These are phyloP conservation scores for Skeletonema tropicum DNA, from an alignment of 108 stramenopile genomes.

Conservation along the genomic window DNA sequence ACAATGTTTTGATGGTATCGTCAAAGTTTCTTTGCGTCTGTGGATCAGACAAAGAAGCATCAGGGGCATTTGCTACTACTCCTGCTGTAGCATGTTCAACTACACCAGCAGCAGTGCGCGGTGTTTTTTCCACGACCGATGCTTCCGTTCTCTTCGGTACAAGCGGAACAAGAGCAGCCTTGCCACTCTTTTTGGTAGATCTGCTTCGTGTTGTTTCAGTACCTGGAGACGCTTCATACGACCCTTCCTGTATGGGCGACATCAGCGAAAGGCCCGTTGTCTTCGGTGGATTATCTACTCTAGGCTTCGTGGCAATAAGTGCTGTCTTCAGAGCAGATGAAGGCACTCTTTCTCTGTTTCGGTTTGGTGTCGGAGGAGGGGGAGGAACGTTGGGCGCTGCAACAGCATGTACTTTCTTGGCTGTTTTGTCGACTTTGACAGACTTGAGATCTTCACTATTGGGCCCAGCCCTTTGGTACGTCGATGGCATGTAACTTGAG, in stretches of 20 bases:
- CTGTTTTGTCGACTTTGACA: background rate
- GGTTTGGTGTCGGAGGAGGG: background rate
- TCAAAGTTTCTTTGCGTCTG: conserved; percentile 32
- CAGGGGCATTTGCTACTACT: background rate
- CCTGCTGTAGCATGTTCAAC: background rate
- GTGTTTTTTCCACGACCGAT: background rate
- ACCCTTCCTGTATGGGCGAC: background rate
- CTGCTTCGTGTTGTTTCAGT: background rate
- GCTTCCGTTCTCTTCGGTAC: background rate
- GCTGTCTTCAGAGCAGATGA: background rate
- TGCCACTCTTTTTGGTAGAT: background rate
- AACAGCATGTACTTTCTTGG: background rate
- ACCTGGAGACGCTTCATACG: background rate
- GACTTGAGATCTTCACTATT: conserved; percentile 1
- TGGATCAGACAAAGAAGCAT: background rate
- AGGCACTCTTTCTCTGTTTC: background rate
- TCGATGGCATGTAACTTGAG: conserved; percentile 46
- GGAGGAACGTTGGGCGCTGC: background rate
- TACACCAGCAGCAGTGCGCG: background rate
- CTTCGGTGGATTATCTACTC: background rate
- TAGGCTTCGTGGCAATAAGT: background rate
- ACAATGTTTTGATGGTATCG: conserved; percentile 21
- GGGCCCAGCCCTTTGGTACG: conserved; percentile 24
- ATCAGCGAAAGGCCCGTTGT: background rate
- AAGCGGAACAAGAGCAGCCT: background rate